Base-by-base conservation (phyloP, 495 filamentous ascomycete species). In the Pyronema omphalodes region DNA sequence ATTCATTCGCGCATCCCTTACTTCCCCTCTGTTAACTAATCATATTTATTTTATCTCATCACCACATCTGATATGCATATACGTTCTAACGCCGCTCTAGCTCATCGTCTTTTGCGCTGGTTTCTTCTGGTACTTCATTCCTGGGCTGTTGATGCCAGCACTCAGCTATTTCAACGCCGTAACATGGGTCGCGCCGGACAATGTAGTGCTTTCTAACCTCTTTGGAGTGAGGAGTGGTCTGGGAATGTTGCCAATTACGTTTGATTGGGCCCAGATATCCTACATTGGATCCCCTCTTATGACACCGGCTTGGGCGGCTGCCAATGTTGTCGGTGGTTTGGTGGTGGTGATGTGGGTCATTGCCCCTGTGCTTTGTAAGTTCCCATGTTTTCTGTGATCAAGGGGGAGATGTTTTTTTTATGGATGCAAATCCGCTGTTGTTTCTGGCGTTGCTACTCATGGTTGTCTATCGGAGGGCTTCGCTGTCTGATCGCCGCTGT, bases 201-300 rank as follows among this genome's bases (percentile, higher is more conserved):
- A 80, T 59, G 77, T 81, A 19, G 76, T 87, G 6, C 69, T 89
- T 34, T 81, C 86, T 19, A 88, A 89, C 62, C 63, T 91, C 57
- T 91, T 93, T 57, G 87, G 87, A 3, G 81, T 88, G 35, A 70
- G 77, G n/a, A 88, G 86, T 3, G 86, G 87, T 18, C 71, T 93
- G 40, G 87, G 87, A 2, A 72, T 94, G 55, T 89, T 91, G 49
- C 79, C 88, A 3, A 60, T 94, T 60, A 94, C 88, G 0, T 94
- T 94, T 56, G 88, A 94, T 68, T 94, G 88, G 88, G 79, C 83
- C 0, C 88, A 94, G 68, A 80, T 94, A 41, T 86, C 88, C 7
- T 93, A 88, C 59, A 93, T 89, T 56, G 84, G 84, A 9, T 91
- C 84, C 33, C 88, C 88, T 0, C 72, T 94, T 0, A 69, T 94